Evolutionary conservation across 164 flowering plant genomes (phyloP), one percentile per base, ranked within the genome.

Genomic region (Chloranthus sessilifolius): DNA sequence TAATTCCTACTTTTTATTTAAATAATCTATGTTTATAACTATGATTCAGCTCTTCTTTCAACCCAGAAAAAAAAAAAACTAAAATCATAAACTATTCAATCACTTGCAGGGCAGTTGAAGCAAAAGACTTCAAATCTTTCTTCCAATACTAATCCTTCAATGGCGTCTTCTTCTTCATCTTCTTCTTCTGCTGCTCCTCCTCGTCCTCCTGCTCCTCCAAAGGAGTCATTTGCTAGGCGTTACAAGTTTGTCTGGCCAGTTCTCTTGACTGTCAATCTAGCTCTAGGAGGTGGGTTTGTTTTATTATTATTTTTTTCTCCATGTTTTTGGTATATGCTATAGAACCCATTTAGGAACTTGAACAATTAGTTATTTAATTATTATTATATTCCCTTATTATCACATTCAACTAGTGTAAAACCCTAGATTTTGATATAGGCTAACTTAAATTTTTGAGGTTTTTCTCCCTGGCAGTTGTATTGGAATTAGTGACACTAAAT

Each of bases 181-280:
- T 43, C 36, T 8, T 10, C 69, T 4, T 2, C 69, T 12, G 22
- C 77, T 4, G 26, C 74, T 8, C 53, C 81, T 19, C 65, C 76
- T 15, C 63, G 71, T 1, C 72, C 83, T 10, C 62, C 74, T 11
- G 53, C 53, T 40, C 82, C 84, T 2, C 77, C 77, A 0, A 79
- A 79, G 65, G 87, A 79, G 55, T 78, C 91, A 0, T 78, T 85
- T 51, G 74, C 74, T 31, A 71, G 86, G 30, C 81, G 95, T 9
- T 77, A 80, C 43, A 83, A 76, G 74, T 86, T 74, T 65, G 34
- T 86, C 5, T 80, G 84, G 95, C 92, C 97, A 16, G 56, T 86
- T 46, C 78, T 86, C 19, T 60, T 89, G 68, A 59, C 80, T 31
- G 86, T 74, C 36, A 86, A 83, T 68, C 66, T 86, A 26, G 72